Conservation (phyloP, 352 stramenopile genomes). For the Pythium rhizo-oryzae region DNA sequence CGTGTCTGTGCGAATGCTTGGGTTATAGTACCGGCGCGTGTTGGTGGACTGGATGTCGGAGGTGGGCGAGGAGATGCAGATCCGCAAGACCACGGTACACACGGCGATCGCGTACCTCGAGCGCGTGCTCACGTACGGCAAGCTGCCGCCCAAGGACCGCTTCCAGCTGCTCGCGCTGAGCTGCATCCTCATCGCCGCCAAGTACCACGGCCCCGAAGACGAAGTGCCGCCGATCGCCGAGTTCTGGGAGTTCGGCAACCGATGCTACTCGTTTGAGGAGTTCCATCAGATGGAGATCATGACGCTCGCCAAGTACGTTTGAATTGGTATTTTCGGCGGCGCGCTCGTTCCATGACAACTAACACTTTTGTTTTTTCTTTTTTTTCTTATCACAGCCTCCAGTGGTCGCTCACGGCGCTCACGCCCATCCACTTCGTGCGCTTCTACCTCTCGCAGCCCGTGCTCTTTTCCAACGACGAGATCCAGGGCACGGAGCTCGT, state of each 20-base stretch:
- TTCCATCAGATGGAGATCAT: conserved; percentile 78
- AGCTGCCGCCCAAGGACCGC: conserved; percentile 66
- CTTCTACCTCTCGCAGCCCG: conserved; percentile 77
- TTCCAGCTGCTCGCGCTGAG: conserved; percentile 85
- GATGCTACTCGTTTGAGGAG: conserved; percentile 83
- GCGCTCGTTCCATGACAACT: neutral
- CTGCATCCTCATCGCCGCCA: conserved; percentile 80
- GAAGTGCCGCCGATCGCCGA: conserved; percentile 81
- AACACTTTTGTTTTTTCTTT: conserved; percentile 5
- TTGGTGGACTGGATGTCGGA: conserved; percentile 88
- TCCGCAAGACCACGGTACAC: conserved; percentile 83
- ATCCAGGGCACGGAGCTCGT: conserved; percentile 73
- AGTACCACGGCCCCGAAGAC: conserved; percentile 78
- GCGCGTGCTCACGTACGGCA: conserved; percentile 55
- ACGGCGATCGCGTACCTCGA: conserved; percentile 84
- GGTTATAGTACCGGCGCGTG: conserved; percentile 66
- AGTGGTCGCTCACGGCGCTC: conserved; percentile 70
- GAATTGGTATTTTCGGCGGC: neutral
- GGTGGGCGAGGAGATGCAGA: conserved; percentile 82
- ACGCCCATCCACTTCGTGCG: conserved; percentile 82
- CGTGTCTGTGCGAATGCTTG: neutral
- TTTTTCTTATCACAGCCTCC: conserved; percentile 48
- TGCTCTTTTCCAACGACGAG: conserved; percentile 80
- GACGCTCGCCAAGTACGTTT: conserved; percentile 50
- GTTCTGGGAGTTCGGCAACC: conserved; percentile 88